Evolutionary conservation across 805 yeast genomes (phyloP), one percentile per base, ranked within the genome.

Genomic region (Saturnispora gosingensis): DNA sequence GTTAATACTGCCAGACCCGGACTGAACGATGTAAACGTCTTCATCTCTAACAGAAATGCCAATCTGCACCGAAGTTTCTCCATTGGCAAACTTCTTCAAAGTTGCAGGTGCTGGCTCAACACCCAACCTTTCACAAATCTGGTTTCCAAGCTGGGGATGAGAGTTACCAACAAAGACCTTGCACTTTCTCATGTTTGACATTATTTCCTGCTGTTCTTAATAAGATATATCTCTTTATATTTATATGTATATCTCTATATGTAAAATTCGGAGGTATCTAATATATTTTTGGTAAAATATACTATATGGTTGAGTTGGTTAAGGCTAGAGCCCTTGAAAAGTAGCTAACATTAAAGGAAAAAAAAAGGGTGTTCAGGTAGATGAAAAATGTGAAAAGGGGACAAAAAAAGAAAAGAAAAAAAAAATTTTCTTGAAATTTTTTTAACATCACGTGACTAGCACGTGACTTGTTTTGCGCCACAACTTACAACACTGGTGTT

Each of bases 1-100:
- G 64, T 93, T 93, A 67, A 76, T 77, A 49, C 83, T 77, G n/a
- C 89, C 83, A 7, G 95, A 85, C 6, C 96, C 95, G 40, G 90
- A 82, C 67, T 90, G 96, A 58, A 91, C 85, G 59, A 88, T 88
- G 64, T 88, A 90, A 27, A 93, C 96, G 64, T 93, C 98, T 68
- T 93, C 97, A 66, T 93, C 98, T 69, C 99, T 81, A 45, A 93
- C 96, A 34, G 95, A 88, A 30, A 84, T 90, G 45, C 97, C 96
- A 58, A 91, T 87, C 66, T 87, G 96, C 45, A 95, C 97, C 44
- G 95, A 85, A 4, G 99, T 93, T 72, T 93, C 99, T 51, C 99
- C 99, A 65, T 93, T 93, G 56, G 97, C 86, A 70, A 93, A 93
- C 69, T 89, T 90, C 69, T 86, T 85, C 59, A 91, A 73, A 9